Evolutionary conservation across 2,329 filamentous ascomycete species (phyloP).

Genomic region (Aspergillus tamarii): DNA sequence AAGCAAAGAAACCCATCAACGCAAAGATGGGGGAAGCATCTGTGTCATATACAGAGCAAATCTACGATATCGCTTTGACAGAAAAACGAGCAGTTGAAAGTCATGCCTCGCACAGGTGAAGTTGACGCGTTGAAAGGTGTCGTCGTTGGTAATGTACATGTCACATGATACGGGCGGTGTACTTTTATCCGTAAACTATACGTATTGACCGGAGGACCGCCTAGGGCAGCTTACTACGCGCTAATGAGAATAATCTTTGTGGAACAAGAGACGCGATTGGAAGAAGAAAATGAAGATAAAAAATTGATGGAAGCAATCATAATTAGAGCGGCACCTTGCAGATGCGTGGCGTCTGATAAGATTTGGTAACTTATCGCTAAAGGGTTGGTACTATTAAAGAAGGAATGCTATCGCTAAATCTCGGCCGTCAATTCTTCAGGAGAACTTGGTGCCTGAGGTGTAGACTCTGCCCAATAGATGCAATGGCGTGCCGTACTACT

Average conservation of each 20-base stretch:
- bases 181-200: background rate
- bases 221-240: background rate
- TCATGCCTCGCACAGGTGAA: background rate
- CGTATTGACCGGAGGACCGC: background rate
- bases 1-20: background rate
- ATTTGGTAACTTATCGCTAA: background rate
- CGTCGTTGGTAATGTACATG: background rate
- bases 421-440: background rate
- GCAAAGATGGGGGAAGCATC: background rate
- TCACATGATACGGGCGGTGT: conserved; percentile 20
- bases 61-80: background rate
- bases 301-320: too few relatives aligned
- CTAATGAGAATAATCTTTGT: background rate
- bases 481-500: conserved; percentile 7
- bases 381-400: background rate
- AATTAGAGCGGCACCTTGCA: background rate
- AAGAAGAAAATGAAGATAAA: background rate
- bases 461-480: background rate
- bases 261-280: background rate
- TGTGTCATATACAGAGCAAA: background rate
- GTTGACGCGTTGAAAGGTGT: conserved; percentile 12
- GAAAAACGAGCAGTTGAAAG: background rate
- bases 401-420: background rate
- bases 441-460: background rate
- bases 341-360: background rate